Evolutionary conservation across 2,329 filamentous ascomycete species (phyloP).

Genomic region (Leptosphaerulina australis): DNA sequence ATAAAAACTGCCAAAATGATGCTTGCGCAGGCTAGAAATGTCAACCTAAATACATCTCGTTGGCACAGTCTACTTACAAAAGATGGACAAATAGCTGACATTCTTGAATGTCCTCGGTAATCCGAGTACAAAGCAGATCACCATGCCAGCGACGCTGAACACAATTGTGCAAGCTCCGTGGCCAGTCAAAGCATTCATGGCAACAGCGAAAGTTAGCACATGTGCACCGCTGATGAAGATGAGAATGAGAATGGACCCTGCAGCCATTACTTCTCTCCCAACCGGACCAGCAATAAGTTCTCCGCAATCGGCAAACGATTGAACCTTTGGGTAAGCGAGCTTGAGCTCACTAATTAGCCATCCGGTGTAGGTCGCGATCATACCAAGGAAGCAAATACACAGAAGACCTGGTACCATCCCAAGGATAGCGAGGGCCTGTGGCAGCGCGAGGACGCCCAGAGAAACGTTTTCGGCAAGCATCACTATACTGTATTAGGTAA

Average conservation of each 20-base stretch:
- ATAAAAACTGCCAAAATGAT: conserved; percentile 68
- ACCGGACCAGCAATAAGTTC: conserved; percentile 64
- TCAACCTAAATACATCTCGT: conserved; percentile 4
- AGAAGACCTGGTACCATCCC: conserved; percentile 62
- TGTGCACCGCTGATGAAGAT: conserved; percentile 75
- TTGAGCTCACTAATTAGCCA: conserved; percentile 67
- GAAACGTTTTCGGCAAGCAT: conserved; percentile 67
- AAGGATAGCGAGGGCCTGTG: conserved; percentile 58
- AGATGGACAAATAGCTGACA: conserved; percentile 66
- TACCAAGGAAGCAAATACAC: conserved; percentile 59
- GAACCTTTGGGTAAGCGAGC: conserved; percentile 62
- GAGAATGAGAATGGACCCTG: conserved; percentile 67
- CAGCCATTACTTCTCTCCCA: conserved; percentile 67
- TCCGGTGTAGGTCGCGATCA: conserved; percentile 65
- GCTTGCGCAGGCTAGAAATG: conserved; percentile 61
- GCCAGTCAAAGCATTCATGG: conserved; percentile 68
- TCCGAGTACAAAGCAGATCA: conserved; percentile 64
- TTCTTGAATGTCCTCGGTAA: conserved; percentile 67
- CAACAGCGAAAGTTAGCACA: conserved; percentile 71
- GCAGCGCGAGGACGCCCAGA: conserved; percentile 62
- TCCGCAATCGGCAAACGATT: conserved; percentile 72
- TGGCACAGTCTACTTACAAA: conserved; percentile 51
- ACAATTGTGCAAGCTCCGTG: conserved; percentile 68
- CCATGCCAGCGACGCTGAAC: conserved; percentile 65
- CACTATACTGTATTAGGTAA: conserved; percentile 37